A percentile compares a stretch with the other conserved stretches of the same genome.
phyloP scores from a whole-genome alignment of 2,329 filamentous ascomycete species.

The Aspergillus brasiliensis region DNA sequence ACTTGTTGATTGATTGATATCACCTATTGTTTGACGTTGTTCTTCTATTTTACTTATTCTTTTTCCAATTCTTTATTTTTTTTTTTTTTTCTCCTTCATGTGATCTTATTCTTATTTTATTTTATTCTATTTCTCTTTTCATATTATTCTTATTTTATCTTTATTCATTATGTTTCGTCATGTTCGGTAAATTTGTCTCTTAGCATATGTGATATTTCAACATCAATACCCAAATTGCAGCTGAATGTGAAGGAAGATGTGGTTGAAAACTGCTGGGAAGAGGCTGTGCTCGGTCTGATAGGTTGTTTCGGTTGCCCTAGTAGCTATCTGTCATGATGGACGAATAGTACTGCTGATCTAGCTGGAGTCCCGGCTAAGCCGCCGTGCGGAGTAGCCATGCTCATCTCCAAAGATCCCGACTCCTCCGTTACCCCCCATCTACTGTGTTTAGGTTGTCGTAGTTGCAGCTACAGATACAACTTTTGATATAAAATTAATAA shows the following conservation, averaged over 20 bases:
- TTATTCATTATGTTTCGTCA: background rate
- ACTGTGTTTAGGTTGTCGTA: background rate
- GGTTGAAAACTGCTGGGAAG: background rate
- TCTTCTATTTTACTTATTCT: background rate
- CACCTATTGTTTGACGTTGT: too few relatives aligned
- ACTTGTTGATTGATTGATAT: too few relatives aligned
- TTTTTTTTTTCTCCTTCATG: background rate
- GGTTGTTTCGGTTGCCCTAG: background rate
- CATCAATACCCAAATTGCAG: background rate
- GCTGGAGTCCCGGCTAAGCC: too few relatives aligned
- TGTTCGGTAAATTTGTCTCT: background rate
- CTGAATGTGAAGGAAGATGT: background rate
- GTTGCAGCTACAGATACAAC: background rate
- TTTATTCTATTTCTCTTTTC: conserved; percentile 9
- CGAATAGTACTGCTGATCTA: too few relatives aligned
- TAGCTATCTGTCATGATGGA: background rate
- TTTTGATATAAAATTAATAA: background rate
- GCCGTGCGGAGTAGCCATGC: too few relatives aligned
- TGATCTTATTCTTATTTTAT: conserved; percentile 13
- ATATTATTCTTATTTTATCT: conserved; percentile 12
- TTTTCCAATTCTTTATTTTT: background rate
- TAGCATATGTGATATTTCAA: background rate
- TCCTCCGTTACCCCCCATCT: background rate
- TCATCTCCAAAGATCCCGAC: too few relatives aligned
- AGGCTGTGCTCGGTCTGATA: background rate